phyloP scores from a whole-genome alignment of 75 land plant species.

The Chamaecyparis obtusa region DNA sequence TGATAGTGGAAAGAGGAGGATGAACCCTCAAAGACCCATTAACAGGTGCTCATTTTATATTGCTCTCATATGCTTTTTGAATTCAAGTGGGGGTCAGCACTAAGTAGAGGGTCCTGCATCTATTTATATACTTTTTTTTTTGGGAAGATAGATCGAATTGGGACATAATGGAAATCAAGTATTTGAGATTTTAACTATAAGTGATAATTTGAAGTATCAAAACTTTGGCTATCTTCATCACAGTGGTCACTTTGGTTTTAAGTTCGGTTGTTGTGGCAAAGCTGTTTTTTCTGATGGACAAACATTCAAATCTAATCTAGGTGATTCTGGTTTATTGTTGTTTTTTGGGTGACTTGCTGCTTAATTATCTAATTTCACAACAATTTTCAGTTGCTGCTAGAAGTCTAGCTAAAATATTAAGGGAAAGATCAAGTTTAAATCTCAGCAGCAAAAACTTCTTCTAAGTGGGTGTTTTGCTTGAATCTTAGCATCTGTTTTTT shows the following conservation, averaged over 20 bases:
- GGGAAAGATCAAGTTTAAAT: no score
- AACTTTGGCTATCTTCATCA: background rate
- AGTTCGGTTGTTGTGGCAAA: background rate
- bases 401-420: background rate
- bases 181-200: background rate
- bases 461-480: background rate
- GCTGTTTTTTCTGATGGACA: background rate
- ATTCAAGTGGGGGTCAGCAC: background rate
- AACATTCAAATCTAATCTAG: background rate
- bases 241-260: background rate
- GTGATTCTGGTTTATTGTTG: background rate
- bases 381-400: background rate
- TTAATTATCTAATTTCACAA: background rate
- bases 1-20: no score
- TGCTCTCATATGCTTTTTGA: background rate
- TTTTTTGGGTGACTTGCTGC: background rate
- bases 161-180: background rate
- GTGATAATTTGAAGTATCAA: no score
- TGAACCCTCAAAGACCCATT: no score
- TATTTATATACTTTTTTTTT: background rate
- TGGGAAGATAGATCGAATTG: background rate
- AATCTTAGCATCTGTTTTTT: background rate
- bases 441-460: background rate
- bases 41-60: no score
- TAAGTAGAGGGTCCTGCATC: background rate